Conservation (phyloP, 805 yeast species). For the Candida sakaeoensis region DNA sequence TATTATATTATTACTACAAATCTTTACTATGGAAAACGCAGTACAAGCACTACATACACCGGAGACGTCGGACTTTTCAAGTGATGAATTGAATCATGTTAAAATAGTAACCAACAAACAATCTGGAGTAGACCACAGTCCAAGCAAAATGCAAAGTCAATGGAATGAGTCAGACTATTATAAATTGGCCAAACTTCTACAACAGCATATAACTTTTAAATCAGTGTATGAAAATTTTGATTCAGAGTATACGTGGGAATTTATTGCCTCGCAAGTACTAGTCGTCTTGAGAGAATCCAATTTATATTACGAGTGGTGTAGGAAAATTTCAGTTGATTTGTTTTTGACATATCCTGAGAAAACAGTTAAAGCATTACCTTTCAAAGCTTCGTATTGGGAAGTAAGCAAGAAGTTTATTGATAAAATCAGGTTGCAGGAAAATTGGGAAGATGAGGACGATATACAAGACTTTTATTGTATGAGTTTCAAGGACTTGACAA, state of each 20-base stretch:
- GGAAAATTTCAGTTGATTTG: constrained; percentile 3
- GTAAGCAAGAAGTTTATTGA: not conserved
- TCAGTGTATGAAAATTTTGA: constrained; percentile 3
- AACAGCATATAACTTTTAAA: constrained; percentile 2
- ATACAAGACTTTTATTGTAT: constrained; percentile 3
- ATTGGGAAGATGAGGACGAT: constrained; percentile 4
- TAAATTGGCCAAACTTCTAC: constrained; percentile 1
- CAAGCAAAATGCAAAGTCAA: constrained; percentile 3
- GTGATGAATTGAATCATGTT: constrained; percentile 5
- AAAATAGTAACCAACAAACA: not conserved
- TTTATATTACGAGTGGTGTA: constrained; percentile 5
- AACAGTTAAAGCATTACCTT: not conserved
- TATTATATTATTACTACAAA: not conserved
- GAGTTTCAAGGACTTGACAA: constrained; percentile 3
- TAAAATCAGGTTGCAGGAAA: not conserved
- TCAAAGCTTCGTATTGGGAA: not conserved
- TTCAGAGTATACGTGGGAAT: constrained; percentile 2
- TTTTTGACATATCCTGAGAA: not conserved
- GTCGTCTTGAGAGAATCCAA: constrained; percentile 3
- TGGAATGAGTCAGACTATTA: constrained; percentile 4
- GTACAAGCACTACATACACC: constrained; percentile 5
- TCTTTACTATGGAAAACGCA: not conserved
- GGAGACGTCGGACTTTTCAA: constrained; percentile 9
- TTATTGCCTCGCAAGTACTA: not conserved
- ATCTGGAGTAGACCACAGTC: not conserved